A percentile compares a stretch with the other conserved stretches of the same genome.
Evolutionary conservation across 2,329 filamentous ascomycete genomes (phyloP).

Genomic region (Exutisphaerella laricina): DNA sequence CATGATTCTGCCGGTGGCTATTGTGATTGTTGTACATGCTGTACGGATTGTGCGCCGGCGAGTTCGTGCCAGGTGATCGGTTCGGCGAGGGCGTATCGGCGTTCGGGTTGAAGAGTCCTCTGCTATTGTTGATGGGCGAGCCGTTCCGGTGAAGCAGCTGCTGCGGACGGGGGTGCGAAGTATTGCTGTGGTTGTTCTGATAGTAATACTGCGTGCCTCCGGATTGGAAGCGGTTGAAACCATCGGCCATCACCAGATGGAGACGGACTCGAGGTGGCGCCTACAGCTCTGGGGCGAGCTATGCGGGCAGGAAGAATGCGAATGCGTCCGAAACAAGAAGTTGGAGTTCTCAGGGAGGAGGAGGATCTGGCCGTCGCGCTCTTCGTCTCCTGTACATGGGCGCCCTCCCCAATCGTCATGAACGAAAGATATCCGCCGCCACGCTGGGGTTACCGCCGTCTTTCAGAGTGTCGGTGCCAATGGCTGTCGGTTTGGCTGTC

Average conservation of each 20-base stretch:
- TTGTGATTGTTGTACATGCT: constrained; percentile 68
- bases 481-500: neutral
- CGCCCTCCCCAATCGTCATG: constrained; percentile 33
- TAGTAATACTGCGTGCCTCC: constrained; percentile 56
- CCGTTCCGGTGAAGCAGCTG: constrained; percentile 43
- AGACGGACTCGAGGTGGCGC: constrained; percentile 13
- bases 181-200: constrained; percentile 47
- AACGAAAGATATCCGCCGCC: constrained; percentile 24
- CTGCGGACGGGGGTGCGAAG: constrained; percentile 41
- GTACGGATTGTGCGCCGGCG: constrained; percentile 59
- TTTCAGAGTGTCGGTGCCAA: neutral
- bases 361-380: constrained; percentile 41
- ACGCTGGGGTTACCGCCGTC: neutral
- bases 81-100: constrained; percentile 53
- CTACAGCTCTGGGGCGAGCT: constrained; percentile 11
- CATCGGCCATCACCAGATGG: constrained; percentile 61
- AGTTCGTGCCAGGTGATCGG: constrained; percentile 51
- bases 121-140: constrained; percentile 40
- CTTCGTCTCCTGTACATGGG: constrained; percentile 48
- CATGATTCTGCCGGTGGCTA: constrained; percentile 60
- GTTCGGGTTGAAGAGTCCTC: constrained; percentile 41
- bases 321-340: too few relatives aligned
- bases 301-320: constrained; percentile 18
- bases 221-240: constrained; percentile 58
- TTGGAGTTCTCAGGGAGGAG: constrained; percentile 37